Percentiles rank a stretch among this genome's conserved stretches.
These are phyloP conservation scores for Gymnopus androsaceus DNA, from an alignment of 1,284 basidiomycete species.

Conservation along the genomic window DNA sequence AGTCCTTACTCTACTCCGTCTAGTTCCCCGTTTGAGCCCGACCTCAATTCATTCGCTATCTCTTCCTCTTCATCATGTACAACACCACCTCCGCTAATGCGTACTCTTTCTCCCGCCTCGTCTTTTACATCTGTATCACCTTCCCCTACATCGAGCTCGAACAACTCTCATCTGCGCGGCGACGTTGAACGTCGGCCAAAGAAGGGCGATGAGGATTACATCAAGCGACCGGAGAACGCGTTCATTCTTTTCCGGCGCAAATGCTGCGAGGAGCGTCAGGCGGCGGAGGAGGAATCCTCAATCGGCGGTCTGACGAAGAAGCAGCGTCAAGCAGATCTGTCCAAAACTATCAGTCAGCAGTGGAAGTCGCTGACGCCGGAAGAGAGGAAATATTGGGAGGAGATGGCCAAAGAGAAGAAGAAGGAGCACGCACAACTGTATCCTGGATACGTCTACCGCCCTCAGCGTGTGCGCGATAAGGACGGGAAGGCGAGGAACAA, in stretches of 20 bases:
- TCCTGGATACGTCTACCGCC: slow-evolving; percentile 36
- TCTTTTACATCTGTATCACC: slow-evolving; percentile 32
- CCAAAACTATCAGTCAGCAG: slow-evolving; percentile 65
- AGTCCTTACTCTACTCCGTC: slow-evolving; percentile 67
- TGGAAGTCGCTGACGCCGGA: slow-evolving; percentile 19
- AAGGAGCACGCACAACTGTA: slow-evolving; percentile 18
- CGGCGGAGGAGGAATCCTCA: slow-evolving; percentile 42
- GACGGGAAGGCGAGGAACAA: slow-evolving; percentile 46
- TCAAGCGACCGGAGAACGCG: slow-evolving; percentile 79
- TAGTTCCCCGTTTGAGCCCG: slow-evolving; percentile 69
- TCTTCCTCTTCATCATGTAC: slow-evolving; percentile 43
- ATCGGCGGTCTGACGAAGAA: slow-evolving; percentile 50
- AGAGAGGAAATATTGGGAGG: slow-evolving; percentile 19
- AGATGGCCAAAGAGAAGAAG: slow-evolving; percentile 21
- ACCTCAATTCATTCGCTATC: slow-evolving; percentile 55
- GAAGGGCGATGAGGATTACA: slow-evolving; percentile 78
- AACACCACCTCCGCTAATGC: slow-evolving; percentile 37
- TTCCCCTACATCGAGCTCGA: slow-evolving; percentile 47
- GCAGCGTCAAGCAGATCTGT: slow-evolving; percentile 57
- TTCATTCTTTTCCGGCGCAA: slow-evolving; percentile 79
- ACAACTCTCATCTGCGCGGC: slow-evolving; percentile 48
- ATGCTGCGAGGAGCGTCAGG: slow-evolving; percentile 69
- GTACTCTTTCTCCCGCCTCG: slow-evolving; percentile 51
- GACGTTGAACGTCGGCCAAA: slow-evolving; percentile 68
- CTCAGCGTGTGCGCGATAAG: slow-evolving; percentile 64